phyloP scores from a whole-genome alignment of 306 rosid genomes.

The Medicago ruthenica region DNA sequence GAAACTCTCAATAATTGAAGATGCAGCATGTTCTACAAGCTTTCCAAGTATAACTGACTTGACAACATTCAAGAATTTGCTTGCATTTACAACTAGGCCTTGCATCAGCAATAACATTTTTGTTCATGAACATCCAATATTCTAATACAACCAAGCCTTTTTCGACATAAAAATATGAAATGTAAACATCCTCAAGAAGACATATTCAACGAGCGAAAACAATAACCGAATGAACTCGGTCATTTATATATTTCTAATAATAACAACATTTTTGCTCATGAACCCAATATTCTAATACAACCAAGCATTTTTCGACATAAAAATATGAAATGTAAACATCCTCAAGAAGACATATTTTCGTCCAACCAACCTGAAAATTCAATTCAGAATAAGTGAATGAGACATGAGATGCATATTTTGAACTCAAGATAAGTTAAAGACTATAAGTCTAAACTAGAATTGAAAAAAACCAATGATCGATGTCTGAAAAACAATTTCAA shows the following conservation, averaged over 20 bases:
- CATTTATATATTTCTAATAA: neutral
- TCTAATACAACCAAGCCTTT: neutral
- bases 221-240: neutral
- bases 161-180: neutral
- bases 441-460: too few species aligned
- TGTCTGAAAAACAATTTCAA: too few species aligned
- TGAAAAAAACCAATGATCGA: too few species aligned
- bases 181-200: neutral
- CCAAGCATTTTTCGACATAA: too few species aligned
- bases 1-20: slow-evolving; percentile 32
- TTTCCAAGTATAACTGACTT: slow-evolving; percentile 14
- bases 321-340: too few species aligned
- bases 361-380: too few species aligned
- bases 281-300: too few species aligned
- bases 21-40: neutral
- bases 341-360: too few species aligned
- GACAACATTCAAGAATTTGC: slow-evolving; percentile 22
- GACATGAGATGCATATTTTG: too few species aligned
- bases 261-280: too few species aligned
- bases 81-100: slow-evolving; percentile 15
- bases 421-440: too few species aligned
- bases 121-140: neutral
- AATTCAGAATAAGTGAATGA: too few species aligned
- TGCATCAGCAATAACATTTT: slow-evolving; percentile 5
- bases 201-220: neutral